These are phyloP conservation scores for Pichia thaimueangensis DNA, from an alignment of 805 yeast species.

Conservation along the genomic window DNA sequence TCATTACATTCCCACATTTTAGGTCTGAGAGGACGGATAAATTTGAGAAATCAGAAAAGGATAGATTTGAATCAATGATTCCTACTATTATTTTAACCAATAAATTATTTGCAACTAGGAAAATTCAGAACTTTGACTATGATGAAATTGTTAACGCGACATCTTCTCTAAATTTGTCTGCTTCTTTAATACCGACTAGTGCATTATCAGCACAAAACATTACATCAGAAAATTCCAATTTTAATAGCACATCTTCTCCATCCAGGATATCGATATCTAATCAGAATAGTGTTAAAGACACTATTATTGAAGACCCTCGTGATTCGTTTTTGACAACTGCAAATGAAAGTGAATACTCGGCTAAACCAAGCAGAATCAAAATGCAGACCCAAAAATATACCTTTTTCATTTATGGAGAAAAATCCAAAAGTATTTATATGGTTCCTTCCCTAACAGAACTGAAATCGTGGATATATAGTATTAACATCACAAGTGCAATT, in stretches of 20 bases:
- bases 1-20: constrained; percentile 7
- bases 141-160: constrained; percentile 20
- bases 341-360: no score
- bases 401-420: constrained; percentile 37
- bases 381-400: constrained; percentile 13
- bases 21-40: constrained; percentile 7
- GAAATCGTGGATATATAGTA: constrained; percentile 52
- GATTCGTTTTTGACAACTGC: no score
- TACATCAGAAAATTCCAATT: not conserved
- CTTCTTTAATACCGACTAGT: no score
- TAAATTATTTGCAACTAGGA: constrained; percentile 27
- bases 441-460: constrained; percentile 41
- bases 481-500: constrained; percentile 45
- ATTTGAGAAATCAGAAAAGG: not conserved
- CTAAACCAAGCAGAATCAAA: no score
- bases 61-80: constrained; percentile 18
- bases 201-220: not conserved
- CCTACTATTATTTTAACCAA: constrained; percentile 23
- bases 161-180: no score
- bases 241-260: no score
- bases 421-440: constrained; percentile 34
- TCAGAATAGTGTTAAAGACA: no score
- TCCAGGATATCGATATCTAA: no score
- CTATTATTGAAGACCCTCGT: no score
- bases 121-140: constrained; percentile 20